Base-by-base conservation (phyloP, 2,329 filamentous ascomycete species). In the Penicillium decumbens region DNA sequence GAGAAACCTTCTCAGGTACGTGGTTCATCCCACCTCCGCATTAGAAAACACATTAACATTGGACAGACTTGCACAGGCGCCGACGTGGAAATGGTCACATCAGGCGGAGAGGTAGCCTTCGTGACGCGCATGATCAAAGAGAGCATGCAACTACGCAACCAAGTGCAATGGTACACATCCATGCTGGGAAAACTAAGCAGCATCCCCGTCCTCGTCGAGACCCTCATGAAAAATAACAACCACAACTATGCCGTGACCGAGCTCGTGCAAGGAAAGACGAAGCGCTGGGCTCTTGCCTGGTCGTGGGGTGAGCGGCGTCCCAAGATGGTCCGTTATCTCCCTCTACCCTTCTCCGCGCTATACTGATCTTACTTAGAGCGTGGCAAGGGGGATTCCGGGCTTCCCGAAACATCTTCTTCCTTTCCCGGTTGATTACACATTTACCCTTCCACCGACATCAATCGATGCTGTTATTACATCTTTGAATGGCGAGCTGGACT, bases 281-380 rank as follows among this genome's bases (percentile, higher is more conserved):
- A 84, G 45, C 77, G 93, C 15, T 97, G 92, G 91, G 89, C 84
- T 1, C 72, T 97, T 2, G 93, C 80, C 0, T 98, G 93, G 93
- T 95, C 87, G 61, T 95, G 89, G 71, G 72, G 75, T 1, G 75
- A 80, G 44, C 74, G 81, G 63, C 77, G 91, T 40, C 89, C 91
- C 2, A 66, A 74, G 4, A 76, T 77, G 66, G 76, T 76, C 65
- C 55, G 65, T 47, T 15, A 12, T 20, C 25, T 32, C 27, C 2
- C 13, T 10, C 2, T 25, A 13, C 2, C 6, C 18, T 8, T 10
- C 20, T 10, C 23, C 4, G 13, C 4, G 28, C 1, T 10, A 23
- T 6, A 37, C 48, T 53, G 40, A 51, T 35, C 3, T 2, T 7
- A 18, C 24, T 3, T 43, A 67, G 64, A 58, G 48, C 13, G 62